Evolutionary conservation across 106 monocot species (phyloP).

Genomic region (Dendrobium nobile): DNA sequence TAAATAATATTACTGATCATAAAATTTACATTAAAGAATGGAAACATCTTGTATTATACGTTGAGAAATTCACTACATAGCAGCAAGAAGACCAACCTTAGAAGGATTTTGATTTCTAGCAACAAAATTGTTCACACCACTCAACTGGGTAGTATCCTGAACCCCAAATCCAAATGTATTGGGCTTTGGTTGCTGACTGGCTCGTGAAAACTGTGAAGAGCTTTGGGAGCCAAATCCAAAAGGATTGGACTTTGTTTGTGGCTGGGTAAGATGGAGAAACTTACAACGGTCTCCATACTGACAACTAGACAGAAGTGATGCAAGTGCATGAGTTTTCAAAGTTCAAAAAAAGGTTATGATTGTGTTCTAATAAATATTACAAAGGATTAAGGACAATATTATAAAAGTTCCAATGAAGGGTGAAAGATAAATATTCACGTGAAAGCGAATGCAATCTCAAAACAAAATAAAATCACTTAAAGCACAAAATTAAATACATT

Average conservation of each 20-base stretch:
- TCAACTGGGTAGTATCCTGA: conserved; percentile 30
- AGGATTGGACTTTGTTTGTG: conserved; percentile 38
- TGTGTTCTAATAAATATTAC: background rate
- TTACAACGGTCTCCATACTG: conserved; percentile 87
- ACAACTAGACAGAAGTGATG: conserved; percentile 53
- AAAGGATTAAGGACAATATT: background rate
- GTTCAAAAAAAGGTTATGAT: background rate
- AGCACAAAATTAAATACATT: background rate
- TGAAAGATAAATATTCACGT: background rate
- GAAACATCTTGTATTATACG: background rate
- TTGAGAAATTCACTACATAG: background rate
- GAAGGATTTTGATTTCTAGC: conserved; percentile 21
- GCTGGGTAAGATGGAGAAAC: conserved; percentile 61
- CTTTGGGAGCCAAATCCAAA: conserved; percentile 30
- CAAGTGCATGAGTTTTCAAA: background rate
- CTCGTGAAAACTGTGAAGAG: background rate
- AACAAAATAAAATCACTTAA: background rate
- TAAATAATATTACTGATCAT: background rate
- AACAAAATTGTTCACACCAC: conserved; percentile 27
- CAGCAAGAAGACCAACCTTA: conserved; percentile 22
- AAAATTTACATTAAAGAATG: background rate
- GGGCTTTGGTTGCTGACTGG: conserved; percentile 35
- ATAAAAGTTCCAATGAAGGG: background rate
- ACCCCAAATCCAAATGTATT: conserved; percentile 87
- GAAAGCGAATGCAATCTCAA: background rate